These are phyloP conservation scores for Grigorovia humatica DNA, from an alignment of 805 yeast genomes.

Conservation along the genomic window DNA sequence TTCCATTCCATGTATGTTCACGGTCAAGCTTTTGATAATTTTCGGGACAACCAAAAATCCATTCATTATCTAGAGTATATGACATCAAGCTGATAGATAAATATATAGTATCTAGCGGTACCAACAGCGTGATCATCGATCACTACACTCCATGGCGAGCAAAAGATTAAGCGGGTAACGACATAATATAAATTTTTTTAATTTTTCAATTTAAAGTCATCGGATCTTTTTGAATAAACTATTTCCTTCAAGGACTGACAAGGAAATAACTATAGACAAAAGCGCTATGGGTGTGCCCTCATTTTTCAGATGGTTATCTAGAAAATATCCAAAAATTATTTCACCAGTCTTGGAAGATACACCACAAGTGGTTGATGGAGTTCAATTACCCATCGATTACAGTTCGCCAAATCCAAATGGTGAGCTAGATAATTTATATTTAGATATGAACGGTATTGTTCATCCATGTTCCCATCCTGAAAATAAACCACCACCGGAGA, in stretches of 20 bases:
- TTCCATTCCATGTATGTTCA: too few relatives aligned
- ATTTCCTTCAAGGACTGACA: too few relatives aligned
- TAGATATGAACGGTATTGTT: constrained; percentile 98
- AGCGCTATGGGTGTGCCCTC: constrained; percentile 88
- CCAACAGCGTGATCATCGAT: too few relatives aligned
- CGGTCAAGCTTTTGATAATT: too few relatives aligned
- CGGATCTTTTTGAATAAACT: not conserved
- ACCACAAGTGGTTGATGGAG: constrained; percentile 46
- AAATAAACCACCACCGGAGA: constrained; percentile 88
- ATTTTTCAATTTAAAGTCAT: not conserved
- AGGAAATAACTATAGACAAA: not conserved
- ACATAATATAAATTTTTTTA: too few relatives aligned
- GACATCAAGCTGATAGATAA: too few relatives aligned
- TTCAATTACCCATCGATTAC: constrained; percentile 55
- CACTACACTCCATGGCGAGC: too few relatives aligned
- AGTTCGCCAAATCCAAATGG: constrained; percentile 85
- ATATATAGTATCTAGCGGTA: too few relatives aligned
- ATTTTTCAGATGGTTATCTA: constrained; percentile 89
- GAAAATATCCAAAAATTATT: constrained; percentile 87
- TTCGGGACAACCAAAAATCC: too few relatives aligned
- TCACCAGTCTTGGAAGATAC: constrained; percentile 80
- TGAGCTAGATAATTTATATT: constrained; percentile 82
- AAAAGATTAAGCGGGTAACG: not conserved
- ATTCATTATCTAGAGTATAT: too few relatives aligned
- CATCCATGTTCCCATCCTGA: constrained; percentile 99